Base-by-base conservation (phyloP, 2,329 filamentous ascomycete species). In the Apiospora phragmitis region DNA sequence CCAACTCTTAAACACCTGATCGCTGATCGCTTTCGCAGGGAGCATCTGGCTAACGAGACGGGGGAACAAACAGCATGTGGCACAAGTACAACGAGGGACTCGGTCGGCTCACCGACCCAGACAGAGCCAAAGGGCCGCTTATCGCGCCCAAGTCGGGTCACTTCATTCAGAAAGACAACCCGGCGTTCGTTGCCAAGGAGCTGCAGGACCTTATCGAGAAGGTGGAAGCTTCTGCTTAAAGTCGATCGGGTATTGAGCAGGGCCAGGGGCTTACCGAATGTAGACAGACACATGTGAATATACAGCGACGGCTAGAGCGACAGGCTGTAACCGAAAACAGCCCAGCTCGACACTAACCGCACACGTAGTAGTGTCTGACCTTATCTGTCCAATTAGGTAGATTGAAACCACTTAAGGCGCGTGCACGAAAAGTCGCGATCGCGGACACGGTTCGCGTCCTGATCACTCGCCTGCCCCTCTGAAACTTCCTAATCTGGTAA, bases 131-230 rank as follows among this genome's bases (percentile, higher is more conserved):
- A 0, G 84, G 84, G 2, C 43, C 41, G 18, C 14, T 68, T 14
- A 74, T 85, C 62, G 87, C 86, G 0, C 78, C 81, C 7, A 81
- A 82, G 0, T 85, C 85, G 42, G 87, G 87, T 0, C 87, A 89
- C 76, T 89, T 89, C 70, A 83, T 90, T 32, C 88, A 90, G 73
- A 80, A 79, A 42, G 87, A 89, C 72, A 83, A 85, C 41, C 87
- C 88, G 3, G 78, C 70, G 1, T 80, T 85, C 70, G 85, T 87
- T 5, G 76, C 83, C n/a, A 43, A 43, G 62, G 62, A 66, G 62
- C 35, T 66, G 16, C 35, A 41, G 62, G 41, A 43, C 9, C 62
- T 66, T 21, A 3, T 66, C 12, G 51, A 59, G 29, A 59, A 35
- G 29, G 51, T 35, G 51, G 51, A 59, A 11, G 51, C 7, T 35